Evolutionary conservation across 1,284 basidiomycete species (phyloP).

Genomic region (Takashimella koratensis): DNA sequence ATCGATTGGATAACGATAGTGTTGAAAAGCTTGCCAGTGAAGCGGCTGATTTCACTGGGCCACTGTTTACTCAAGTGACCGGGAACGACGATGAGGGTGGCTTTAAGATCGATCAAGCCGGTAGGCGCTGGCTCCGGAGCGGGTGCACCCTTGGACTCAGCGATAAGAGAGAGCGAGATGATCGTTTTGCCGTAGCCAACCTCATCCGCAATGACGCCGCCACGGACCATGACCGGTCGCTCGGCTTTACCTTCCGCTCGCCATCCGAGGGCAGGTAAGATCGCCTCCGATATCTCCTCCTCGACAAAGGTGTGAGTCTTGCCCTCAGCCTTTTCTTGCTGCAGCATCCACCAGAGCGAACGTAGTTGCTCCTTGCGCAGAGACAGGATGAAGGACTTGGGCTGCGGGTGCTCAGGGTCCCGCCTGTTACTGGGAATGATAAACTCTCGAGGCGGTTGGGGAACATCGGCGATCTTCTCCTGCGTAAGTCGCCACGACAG

Average conservation of each 20-base stretch:
- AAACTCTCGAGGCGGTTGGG: slow-evolving; percentile 56
- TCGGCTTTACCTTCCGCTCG: slow-evolving; percentile 86
- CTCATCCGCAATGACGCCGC: slow-evolving; percentile 91
- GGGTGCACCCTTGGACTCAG: slow-evolving; percentile 59
- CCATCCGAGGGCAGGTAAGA: slow-evolving; percentile 82
- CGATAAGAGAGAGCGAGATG: slow-evolving; percentile 81
- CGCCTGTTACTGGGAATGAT: slow-evolving; percentile 70
- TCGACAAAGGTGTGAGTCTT: slow-evolving; percentile 69
- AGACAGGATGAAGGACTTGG: slow-evolving; percentile 64
- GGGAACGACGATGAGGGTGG: slow-evolving; percentile 81
- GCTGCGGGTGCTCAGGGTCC: slow-evolving; percentile 72
- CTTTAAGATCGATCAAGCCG: slow-evolving; percentile 62
- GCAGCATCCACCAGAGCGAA: slow-evolving; percentile 88
- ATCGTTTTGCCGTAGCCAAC: slow-evolving; percentile 97
- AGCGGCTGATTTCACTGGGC: slow-evolving; percentile 81
- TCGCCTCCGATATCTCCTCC: slow-evolving; percentile 89
- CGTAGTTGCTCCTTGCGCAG: slow-evolving; percentile 83
- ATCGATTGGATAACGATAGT: slow-evolving; percentile 61
- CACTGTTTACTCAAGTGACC: slow-evolving; percentile 86
- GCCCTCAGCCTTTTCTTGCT: slow-evolving; percentile 65
- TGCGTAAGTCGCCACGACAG: slow-evolving; percentile 80
- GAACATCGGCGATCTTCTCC: slow-evolving; percentile 45
- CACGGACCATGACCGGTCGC: slow-evolving; percentile 68
- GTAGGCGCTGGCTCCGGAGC: slow-evolving; percentile 51
- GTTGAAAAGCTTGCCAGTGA: slow-evolving; percentile 59